A percentile compares a stretch with the other conserved stretches of the same genome.
Conservation (phyloP, 306 rosid genomes). For the Senna tora region DNA sequence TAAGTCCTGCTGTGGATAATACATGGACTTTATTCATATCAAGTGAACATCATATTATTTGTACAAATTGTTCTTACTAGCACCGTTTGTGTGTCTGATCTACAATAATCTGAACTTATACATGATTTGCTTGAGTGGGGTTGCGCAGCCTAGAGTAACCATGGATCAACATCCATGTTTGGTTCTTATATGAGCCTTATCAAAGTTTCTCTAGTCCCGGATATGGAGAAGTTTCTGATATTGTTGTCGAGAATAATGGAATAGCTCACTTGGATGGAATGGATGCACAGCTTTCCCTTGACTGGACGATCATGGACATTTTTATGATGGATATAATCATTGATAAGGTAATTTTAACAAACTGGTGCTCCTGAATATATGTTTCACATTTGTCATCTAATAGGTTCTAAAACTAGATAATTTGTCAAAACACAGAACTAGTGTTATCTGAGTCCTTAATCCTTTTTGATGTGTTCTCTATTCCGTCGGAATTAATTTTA, state of each 20-base stretch:
- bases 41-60: not conserved
- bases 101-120: not conserved
- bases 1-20: not conserved
- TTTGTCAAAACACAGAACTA: not conserved
- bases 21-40: not conserved
- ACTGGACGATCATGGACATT: constrained; percentile 37
- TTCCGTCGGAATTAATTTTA: not conserved
- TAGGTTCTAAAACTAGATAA: not conserved
- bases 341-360: constrained; percentile 43
- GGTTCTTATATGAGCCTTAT: constrained; percentile 43
- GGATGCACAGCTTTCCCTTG: constrained; percentile 35
- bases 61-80: not conserved
- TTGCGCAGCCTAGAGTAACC: constrained; percentile 24
- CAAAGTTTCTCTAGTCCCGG: constrained; percentile 54
- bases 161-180: constrained; percentile 34
- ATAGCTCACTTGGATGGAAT: constrained; percentile 33
- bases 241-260: constrained; percentile 34
- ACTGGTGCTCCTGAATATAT: not conserved
- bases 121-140: constrained; percentile 21
- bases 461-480: not conserved
- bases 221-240: constrained; percentile 48
- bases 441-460: not conserved
- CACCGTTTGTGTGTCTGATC: not conserved
- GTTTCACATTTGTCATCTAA: not conserved
- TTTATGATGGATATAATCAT: constrained; percentile 34